These are phyloP conservation scores for Boletus huronensis DNA, from an alignment of 768 basidiomycete species.

Conservation along the genomic window DNA sequence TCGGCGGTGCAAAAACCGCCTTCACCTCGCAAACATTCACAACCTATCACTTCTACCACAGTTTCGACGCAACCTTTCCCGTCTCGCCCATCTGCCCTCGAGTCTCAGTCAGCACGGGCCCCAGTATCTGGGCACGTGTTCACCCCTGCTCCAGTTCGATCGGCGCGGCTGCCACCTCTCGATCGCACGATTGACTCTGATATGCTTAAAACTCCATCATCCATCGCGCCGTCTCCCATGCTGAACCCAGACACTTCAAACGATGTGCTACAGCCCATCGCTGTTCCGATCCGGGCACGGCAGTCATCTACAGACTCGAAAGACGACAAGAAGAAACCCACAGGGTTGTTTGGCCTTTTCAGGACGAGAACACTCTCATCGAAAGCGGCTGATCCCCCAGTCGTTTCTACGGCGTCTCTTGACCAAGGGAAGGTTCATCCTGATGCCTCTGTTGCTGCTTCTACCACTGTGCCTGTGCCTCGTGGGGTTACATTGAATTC, in stretches of 20 bases:
- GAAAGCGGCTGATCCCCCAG: conserved; percentile 25
- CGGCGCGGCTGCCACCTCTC: conserved; percentile 20
- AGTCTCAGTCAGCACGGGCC: conserved; percentile 23
- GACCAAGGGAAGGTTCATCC: conserved; percentile 19
- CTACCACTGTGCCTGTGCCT: conserved; percentile 5
- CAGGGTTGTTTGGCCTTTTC: conserved; percentile 30
- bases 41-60: conserved; percentile 24
- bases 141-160: conserved; percentile 30
- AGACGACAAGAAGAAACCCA: conserved; percentile 32
- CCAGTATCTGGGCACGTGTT: conserved; percentile 31
- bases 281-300: conserved; percentile 22
- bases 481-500: conserved; percentile 14
- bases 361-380: conserved; percentile 31
- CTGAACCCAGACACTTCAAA: conserved; percentile 33
- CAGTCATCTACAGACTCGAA: conserved; percentile 31
- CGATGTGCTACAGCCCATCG: conserved; percentile 1
- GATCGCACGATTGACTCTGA: conserved; percentile 45
- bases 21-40: conserved; percentile 29
- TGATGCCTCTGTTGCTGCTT: conserved; percentile 2
- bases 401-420: conserved; percentile 18
- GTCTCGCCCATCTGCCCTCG: conserved; percentile 17
- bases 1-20: conserved; percentile 20
- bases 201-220: conserved; percentile 61
- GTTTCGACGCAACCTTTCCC: conserved; percentile 32
- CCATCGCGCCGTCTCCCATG: conserved; percentile 50